A percentile compares a stretch with the other conserved stretches of the same genome.
Evolutionary conservation across 1,139 yeast genomes (phyloP).

Genomic region (Eremothecium sinecaudum): DNA sequence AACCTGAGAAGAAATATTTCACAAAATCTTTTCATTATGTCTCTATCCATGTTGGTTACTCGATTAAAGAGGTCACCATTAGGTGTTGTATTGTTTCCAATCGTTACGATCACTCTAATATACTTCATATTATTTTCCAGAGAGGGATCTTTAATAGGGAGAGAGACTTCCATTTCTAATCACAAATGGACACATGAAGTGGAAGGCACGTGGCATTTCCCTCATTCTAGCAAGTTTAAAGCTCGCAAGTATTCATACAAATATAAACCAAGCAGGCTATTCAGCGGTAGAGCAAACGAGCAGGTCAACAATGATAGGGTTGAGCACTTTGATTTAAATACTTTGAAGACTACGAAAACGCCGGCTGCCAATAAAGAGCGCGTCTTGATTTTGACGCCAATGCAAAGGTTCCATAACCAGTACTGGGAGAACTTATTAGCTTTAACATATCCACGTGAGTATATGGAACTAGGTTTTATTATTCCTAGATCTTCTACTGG

Average conservation of each 20-base stretch:
- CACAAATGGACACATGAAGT: constrained; percentile 32
- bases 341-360: constrained; percentile 56
- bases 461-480: constrained; percentile 83
- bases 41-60: constrained; percentile 17
- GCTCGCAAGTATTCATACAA: constrained; percentile 43
- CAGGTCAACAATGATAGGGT: constrained; percentile 68
- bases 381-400: constrained; percentile 76
- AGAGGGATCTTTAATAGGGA: constrained; percentile 20
- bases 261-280: constrained; percentile 37
- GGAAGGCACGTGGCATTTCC: constrained; percentile 30
- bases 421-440: constrained; percentile 79
- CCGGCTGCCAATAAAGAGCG: constrained; percentile 70
- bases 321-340: constrained; percentile 75
- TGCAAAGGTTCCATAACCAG: constrained; percentile 71
- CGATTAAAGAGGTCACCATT: constrained; percentile 24
- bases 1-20: too few relatives aligned
- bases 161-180: constrained; percentile 20
- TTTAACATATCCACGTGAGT: constrained; percentile 72
- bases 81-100: constrained; percentile 19
- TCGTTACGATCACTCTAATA: constrained; percentile 15
- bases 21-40: too few relatives aligned
- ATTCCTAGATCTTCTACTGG: constrained; percentile 77
- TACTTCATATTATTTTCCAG: constrained; percentile 18
- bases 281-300: constrained; percentile 38
- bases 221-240: constrained; percentile 27